phyloP scores from a whole-genome alignment of 208 protist species.

The Wallacemonas sp. region DNA sequence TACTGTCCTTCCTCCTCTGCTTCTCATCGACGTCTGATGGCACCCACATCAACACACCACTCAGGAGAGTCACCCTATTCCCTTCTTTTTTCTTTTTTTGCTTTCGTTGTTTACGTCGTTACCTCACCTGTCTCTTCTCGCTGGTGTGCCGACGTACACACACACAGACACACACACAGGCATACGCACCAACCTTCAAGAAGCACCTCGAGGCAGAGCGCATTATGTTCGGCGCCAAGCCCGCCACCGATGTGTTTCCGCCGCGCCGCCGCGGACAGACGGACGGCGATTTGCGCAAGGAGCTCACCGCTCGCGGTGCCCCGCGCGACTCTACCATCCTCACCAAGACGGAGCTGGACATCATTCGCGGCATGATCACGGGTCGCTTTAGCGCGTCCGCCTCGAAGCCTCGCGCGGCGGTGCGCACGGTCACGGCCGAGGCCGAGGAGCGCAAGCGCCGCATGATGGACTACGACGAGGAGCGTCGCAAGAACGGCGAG shows the following conservation, averaged over 20 bases:
- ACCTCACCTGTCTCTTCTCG: too few relatives aligned
- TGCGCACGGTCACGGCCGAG: constrained; percentile 28
- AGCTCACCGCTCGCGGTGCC: constrained; percentile 73
- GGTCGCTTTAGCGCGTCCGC: constrained; percentile 31
- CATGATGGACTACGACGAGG: constrained; percentile 86
- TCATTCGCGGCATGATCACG: constrained; percentile 73
- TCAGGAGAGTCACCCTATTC: too few relatives aligned
- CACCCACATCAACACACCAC: too few relatives aligned
- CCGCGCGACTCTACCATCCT: constrained; percentile 78
- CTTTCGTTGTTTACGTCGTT: constrained; percentile 24
- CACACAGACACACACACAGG: constrained; percentile 13
- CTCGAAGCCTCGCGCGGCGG: constrained; percentile 16
- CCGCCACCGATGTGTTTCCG: constrained; percentile 59
- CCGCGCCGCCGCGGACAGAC: constrained; percentile 63
- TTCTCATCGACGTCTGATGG: too few relatives aligned
- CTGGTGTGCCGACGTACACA: too few relatives aligned
- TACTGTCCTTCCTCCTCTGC: too few relatives aligned
- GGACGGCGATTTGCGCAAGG: constrained; percentile 77
- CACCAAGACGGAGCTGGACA: constrained; percentile 81
- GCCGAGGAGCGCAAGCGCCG: constrained; percentile 71
- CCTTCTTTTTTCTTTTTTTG: constrained; percentile 19
- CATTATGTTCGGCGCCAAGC: constrained; percentile 36
- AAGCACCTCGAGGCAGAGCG: too few relatives aligned
- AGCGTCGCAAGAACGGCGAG: constrained; percentile 44
- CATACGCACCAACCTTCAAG: too few relatives aligned